Base-by-base conservation (phyloP, 2,329 filamentous ascomycete genomes). In the Byssoonygena ceratinophila region DNA sequence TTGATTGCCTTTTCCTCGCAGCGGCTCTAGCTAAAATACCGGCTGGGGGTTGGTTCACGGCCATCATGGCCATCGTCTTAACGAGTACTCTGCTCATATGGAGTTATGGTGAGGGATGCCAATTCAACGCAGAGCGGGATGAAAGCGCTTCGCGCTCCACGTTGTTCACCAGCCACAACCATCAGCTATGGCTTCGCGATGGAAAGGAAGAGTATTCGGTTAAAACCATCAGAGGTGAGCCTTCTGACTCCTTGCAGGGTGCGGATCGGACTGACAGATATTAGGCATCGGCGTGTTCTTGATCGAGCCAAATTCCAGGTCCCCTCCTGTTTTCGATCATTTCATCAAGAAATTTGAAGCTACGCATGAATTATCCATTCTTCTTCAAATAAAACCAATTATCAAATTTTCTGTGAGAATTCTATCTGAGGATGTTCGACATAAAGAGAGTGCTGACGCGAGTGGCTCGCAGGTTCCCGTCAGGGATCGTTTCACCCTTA, bases 81-180 rank as follows among this genome's bases (percentile, higher is more conserved):
- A 77, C 82, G 0, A 70, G 67, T 40, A 67, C 88, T 40, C 85
- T 90, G 61, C 73, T 87, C 1, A 74, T 89, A 9, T 90, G 85
- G 85, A 78, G 85, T 29, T 90, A 81, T 60, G 85, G 85, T 14
- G 89, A 90, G 64, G 84, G 88, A 62, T 76, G 80, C 55, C 85
- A 90, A 63, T 90, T 85, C 85, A 69, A 68, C 5, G 80, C 84
- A 1, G 85, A 90, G 68, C 74, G 76, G 0, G 72, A 76, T 52
- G 83, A 87, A 74, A 40, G 73, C 74, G 3, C 74, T 72, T 55
- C 69, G 73, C 48, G 63, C 2, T 57, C 62, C 32, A 55, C 58
- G 14, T 20, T 57, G 14, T 47, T 59, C 50, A 54, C 52, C 31
- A 46, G 59, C 27, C 54, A 51, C 16, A 43, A 54, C 14, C 51